Conservation (phyloP, 2,329 filamentous ascomycete genomes). For the Pestalotiopsis sp. region DNA sequence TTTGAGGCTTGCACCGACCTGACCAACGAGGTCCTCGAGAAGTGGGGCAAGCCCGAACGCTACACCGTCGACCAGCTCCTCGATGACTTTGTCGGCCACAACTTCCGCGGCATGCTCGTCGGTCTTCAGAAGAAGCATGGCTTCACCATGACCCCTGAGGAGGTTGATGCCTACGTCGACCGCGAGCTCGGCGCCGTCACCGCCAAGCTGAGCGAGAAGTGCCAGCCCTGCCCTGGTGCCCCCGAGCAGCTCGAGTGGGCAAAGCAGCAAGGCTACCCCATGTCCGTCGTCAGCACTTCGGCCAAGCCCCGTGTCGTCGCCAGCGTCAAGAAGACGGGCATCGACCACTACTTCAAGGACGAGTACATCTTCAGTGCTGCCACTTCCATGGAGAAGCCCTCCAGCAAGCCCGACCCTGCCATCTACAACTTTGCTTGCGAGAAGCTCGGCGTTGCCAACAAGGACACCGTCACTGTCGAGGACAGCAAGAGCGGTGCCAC, state of each 20-base stretch:
- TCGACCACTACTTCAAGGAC: conserved; percentile 67
- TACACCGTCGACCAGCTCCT: conserved; percentile 71
- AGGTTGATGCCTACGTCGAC: conserved; percentile 65
- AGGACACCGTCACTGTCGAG: conserved; percentile 69
- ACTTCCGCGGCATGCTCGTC: conserved; percentile 76
- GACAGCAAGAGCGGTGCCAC: conserved; percentile 72
- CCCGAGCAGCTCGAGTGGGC: conserved; percentile 61
- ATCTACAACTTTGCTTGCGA: conserved; percentile 72
- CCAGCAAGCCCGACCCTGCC: conserved; percentile 73
- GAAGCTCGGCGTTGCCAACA: conserved; percentile 62
- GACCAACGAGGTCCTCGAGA: conserved; percentile 71
- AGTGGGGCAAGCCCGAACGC: conserved; percentile 57
- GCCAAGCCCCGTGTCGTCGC: conserved; percentile 69
- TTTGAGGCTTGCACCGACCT: conserved; percentile 76
- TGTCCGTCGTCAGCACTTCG: conserved; percentile 71
- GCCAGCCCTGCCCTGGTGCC: conserved; percentile 60
- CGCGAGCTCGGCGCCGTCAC: conserved; percentile 71
- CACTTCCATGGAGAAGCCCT: conserved; percentile 65
- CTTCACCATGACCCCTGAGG: conserved; percentile 61
- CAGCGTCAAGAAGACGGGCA: conserved; percentile 65
- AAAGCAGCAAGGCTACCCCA: conserved; percentile 56
- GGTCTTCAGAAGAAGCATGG: conserved; percentile 67
- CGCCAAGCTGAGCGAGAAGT: conserved; percentile 63
- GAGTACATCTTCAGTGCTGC: conserved; percentile 72
- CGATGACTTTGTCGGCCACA: conserved; percentile 73